These are phyloP conservation scores for Lepidium didymum DNA, from an alignment of 345 rosid genomes.

Conservation along the genomic window DNA sequence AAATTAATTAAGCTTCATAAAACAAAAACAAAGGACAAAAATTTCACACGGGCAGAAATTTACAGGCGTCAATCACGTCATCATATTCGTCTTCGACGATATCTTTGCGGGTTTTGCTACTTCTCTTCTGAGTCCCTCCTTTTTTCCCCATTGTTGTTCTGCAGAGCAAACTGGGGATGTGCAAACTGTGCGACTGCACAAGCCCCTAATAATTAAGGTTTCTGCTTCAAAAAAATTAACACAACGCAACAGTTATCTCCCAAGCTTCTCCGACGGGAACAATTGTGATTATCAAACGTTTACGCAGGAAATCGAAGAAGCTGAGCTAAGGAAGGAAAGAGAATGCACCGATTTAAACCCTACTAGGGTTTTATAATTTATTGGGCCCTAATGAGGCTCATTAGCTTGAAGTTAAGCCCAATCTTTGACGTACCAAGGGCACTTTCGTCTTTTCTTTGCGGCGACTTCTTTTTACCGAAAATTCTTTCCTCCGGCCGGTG, in stretches of 20 bases:
- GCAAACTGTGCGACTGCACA: neutral
- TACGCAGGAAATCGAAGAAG: neutral
- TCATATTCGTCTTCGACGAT: conserved; percentile 38
- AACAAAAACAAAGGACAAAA: neutral
- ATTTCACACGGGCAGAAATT: neutral
- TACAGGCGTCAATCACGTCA: conserved; percentile 77
- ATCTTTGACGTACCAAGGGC: neutral
- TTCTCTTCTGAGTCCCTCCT: conserved; percentile 39
- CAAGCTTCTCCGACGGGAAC: neutral
- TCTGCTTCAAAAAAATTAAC: neutral
- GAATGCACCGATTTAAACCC: conserved; percentile 5
- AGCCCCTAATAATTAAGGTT: neutral
- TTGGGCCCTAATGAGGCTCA: conserved; percentile 15
- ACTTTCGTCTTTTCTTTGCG: neutral
- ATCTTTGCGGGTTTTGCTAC: conserved; percentile 31
- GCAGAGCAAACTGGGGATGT: neutral
- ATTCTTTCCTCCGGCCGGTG: conserved; percentile 13
- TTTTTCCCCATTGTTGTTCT: conserved; percentile 52
- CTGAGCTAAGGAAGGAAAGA: neutral
- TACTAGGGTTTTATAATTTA: conserved; percentile 14
- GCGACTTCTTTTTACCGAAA: neutral
- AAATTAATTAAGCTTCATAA: neutral
- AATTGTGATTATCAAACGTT: neutral
- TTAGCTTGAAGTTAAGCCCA: neutral
- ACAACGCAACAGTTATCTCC: neutral